These are phyloP conservation scores for Pyrenochaeta sp. DNA, from an alignment of 2,329 filamentous ascomycete genomes.

Conservation along the genomic window DNA sequence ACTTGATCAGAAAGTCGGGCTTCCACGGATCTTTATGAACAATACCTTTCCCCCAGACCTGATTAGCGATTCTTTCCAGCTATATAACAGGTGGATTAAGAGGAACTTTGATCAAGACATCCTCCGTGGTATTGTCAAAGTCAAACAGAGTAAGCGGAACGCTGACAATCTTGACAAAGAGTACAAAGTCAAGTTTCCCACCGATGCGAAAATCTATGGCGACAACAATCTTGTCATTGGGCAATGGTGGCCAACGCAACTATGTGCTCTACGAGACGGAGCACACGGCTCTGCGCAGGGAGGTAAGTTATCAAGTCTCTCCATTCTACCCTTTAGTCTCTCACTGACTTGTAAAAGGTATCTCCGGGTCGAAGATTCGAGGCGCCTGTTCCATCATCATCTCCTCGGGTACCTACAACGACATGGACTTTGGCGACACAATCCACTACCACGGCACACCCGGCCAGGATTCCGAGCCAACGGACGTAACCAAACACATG, in stretches of 20 bases:
- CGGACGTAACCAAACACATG: slow-evolving; percentile 53
- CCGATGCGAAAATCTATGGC: slow-evolving; percentile 46
- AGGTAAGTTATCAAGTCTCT: slow-evolving; percentile 3
- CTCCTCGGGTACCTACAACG: slow-evolving; percentile 56
- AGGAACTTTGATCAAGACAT: slow-evolving; percentile 55
- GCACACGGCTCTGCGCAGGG: slow-evolving; percentile 59
- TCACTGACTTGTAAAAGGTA: slow-evolving; percentile 37
- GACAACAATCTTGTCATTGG: slow-evolving; percentile 53
- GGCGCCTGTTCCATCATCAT: slow-evolving; percentile 66
- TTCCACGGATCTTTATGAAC: slow-evolving; percentile 51
- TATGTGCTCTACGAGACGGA: slow-evolving; percentile 60
- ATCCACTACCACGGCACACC: slow-evolving; percentile 63
- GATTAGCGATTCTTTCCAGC: slow-evolving; percentile 54
- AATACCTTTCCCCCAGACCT: slow-evolving; percentile 56
- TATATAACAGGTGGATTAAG: slow-evolving; percentile 56
- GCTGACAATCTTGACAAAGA: slow-evolving; percentile 32
- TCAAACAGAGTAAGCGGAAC: slow-evolving; percentile 25
- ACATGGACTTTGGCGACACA: slow-evolving; percentile 58
- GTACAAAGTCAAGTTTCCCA: slow-evolving; percentile 24
- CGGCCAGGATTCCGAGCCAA: slow-evolving; percentile 36
- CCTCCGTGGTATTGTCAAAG: slow-evolving; percentile 52
- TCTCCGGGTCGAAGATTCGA: slow-evolving; percentile 53
- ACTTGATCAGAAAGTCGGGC: slow-evolving; percentile 43
- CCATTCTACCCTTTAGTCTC: neutral
- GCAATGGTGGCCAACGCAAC: slow-evolving; percentile 64